phyloP scores from a whole-genome alignment of 345 rosid species.

The Populus davidiana region DNA sequence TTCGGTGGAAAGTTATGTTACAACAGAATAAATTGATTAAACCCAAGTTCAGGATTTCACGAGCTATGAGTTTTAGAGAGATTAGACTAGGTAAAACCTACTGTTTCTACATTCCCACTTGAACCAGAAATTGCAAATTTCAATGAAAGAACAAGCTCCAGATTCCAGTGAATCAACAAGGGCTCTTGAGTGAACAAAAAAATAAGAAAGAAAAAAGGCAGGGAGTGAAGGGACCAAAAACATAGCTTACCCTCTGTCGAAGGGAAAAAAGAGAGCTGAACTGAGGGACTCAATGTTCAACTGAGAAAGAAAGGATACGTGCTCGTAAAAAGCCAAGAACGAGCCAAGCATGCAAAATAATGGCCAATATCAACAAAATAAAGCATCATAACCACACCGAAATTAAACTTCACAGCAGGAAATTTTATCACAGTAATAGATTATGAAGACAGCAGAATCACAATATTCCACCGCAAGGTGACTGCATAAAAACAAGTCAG shows the following conservation, averaged over 20 bases:
- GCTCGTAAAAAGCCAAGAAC: background rate
- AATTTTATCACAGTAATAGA: background rate
- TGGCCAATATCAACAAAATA: background rate
- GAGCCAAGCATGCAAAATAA: background rate
- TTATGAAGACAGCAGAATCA: background rate
- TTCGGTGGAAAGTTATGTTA: no score
- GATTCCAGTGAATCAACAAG: background rate
- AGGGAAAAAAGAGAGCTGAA: background rate
- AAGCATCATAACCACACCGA: background rate
- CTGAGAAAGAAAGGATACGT: no score
- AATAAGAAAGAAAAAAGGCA: no score
- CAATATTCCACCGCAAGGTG: background rate
- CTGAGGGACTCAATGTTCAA: no score
- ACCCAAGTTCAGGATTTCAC: no score
- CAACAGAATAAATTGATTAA: no score
- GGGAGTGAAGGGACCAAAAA: no score
- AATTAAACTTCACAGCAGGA: background rate
- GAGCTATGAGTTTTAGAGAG: fast-evolving
- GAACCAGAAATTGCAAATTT: background rate
- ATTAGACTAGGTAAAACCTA: background rate
- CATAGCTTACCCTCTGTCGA: no score
- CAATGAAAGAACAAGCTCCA: background rate
- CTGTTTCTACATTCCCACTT: background rate
- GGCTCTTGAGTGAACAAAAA: background rate
- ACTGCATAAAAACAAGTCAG: background rate